Evolutionary conservation across 2,329 filamentous ascomycete species (phyloP).

Genomic region (Epichloe scottii): DNA sequence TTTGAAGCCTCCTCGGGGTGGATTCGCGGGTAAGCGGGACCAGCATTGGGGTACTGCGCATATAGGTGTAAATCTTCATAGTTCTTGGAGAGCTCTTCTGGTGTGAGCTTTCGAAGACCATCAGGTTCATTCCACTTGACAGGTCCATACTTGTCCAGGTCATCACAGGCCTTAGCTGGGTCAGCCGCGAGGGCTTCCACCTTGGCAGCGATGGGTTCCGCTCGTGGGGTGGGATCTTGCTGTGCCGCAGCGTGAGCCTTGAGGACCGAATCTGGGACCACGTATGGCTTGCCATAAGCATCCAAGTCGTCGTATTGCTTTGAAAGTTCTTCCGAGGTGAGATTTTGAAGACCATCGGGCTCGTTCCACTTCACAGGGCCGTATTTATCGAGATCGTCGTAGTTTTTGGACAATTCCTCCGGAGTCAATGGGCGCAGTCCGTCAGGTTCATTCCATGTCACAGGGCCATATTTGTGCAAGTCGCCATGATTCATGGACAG

Average conservation of each 20-base stretch:
- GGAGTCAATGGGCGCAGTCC: conserved; percentile 16
- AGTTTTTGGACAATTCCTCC: conserved; percentile 28
- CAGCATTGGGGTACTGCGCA: conserved; percentile 16
- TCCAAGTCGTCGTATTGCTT: conserved; percentile 24
- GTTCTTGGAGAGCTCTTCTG: conserved; percentile 18
- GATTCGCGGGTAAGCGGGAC: conserved; percentile 10
- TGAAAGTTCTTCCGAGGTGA: conserved; percentile 17
- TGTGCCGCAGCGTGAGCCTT: conserved; percentile 7
- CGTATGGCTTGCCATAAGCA: conserved; percentile 15
- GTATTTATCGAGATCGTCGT: conserved; percentile 24
- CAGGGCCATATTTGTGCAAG: conserved; percentile 22
- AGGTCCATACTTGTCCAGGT: conserved; percentile 9
- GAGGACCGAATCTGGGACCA: conserved; percentile 6
- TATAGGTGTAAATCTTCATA: conserved; percentile 17
- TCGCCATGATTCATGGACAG: conserved; percentile 27
- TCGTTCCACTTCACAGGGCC: conserved; percentile 19
- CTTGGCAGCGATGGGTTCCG: conserved; percentile 7
- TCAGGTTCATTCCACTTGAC: conserved; percentile 7
- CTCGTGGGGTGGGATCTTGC: conserved; percentile 6
- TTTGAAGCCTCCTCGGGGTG: conserved; percentile 25
- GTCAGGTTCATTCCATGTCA: conserved; percentile 25
- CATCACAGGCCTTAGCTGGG: conserved; percentile 2
- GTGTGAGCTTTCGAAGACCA: conserved; percentile 7
- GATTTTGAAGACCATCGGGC: conserved; percentile 14
- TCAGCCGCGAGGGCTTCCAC: conserved; percentile 1